phyloP scores from a whole-genome alignment of 805 yeast species.

The Zygosaccharomyces pseudorouxii region DNA sequence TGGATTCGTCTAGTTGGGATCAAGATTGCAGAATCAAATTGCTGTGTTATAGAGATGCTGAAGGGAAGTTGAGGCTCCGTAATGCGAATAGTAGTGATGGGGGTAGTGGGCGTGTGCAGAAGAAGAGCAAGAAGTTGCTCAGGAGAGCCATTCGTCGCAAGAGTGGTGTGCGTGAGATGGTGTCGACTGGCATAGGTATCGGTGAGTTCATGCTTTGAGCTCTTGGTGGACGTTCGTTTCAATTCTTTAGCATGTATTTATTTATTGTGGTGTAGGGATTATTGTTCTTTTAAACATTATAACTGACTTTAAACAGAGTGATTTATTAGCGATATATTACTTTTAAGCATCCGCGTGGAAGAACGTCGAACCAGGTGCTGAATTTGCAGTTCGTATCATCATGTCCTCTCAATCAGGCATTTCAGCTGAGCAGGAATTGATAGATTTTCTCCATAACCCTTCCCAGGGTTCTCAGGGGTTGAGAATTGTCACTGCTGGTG shows the following conservation, averaged over 20 bases:
- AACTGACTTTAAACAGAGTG: background rate
- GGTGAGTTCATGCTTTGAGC: conserved; percentile 34
- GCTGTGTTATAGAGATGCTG: conserved; percentile 30
- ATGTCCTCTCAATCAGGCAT: conserved; percentile 73
- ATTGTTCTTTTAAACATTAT: conserved; percentile 3
- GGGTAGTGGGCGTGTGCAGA: conserved; percentile 5
- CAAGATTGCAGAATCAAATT: conserved; percentile 25
- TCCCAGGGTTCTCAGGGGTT: conserved; percentile 5
- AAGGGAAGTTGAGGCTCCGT: conserved; percentile 30
- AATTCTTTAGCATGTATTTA: conserved; percentile 12
- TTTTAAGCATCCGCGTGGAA: background rate
- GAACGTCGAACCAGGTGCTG: background rate
- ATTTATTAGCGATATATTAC: background rate
- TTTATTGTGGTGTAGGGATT: conserved; percentile 12
- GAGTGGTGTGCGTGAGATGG: conserved; percentile 34
- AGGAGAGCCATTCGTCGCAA: conserved; percentile 30
- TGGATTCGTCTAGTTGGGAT: conserved; percentile 12
- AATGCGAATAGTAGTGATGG: conserved; percentile 7
- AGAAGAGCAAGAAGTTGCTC: conserved; percentile 16
- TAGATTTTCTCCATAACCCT: conserved; percentile 16
- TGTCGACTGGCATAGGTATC: conserved; percentile 32
- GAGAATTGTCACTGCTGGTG: conserved; percentile 21
- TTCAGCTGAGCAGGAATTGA: conserved; percentile 28
- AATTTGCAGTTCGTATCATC: background rate
- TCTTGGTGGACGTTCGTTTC: conserved; percentile 5